Evolutionary conservation across 2,329 filamentous ascomycete genomes (phyloP).

Genomic region (Monosporascus sp.): DNA sequence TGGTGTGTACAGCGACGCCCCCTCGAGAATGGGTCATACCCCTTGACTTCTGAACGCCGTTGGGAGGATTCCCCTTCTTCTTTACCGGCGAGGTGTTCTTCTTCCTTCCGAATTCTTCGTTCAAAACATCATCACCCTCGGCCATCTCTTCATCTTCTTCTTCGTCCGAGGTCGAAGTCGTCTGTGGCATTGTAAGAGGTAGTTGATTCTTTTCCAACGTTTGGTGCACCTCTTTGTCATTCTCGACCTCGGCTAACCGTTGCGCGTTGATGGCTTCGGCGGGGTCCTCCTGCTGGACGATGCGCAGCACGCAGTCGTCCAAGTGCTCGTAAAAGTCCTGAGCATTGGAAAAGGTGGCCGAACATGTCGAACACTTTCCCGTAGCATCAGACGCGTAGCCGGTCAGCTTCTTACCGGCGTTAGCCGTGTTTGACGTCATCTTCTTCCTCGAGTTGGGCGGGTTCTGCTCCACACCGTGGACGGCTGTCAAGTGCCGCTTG

Average conservation of each 20-base stretch:
- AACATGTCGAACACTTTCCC: constrained; percentile 94
- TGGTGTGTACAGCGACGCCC: constrained; percentile 53
- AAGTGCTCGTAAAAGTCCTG: constrained; percentile 99
- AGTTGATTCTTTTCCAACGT: constrained; percentile 61
- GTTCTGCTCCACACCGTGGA: constrained; percentile 91
- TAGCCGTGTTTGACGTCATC: constrained; percentile 28
- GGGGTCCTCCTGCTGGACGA: constrained; percentile 66
- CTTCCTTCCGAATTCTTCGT: constrained; percentile 48
- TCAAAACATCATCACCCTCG: constrained; percentile 56
- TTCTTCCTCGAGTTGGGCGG: constrained; percentile 81
- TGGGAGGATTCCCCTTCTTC: constrained; percentile 53
- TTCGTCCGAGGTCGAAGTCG: constrained; percentile 26
- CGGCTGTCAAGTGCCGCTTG: constrained; percentile 88
- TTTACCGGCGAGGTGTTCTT: constrained; percentile 46
- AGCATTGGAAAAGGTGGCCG: constrained; percentile 81
- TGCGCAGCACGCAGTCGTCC: constrained; percentile 67
- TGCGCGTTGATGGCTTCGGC: constrained; percentile 63
- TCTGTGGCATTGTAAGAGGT: constrained; percentile 36
- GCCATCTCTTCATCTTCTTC: constrained; percentile 55
- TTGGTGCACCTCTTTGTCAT: constrained; percentile 56
- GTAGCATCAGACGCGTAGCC: constrained; percentile 73
- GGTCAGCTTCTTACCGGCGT: constrained; percentile 58
- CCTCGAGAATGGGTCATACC: constrained; percentile 75
- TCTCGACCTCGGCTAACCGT: constrained; percentile 59
- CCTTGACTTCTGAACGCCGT: constrained; percentile 59